Evolutionary conservation across 768 basidiomycete species (phyloP), one percentile per base, ranked within the genome.

Genomic region (Macrolepiota albuminosa): DNA sequence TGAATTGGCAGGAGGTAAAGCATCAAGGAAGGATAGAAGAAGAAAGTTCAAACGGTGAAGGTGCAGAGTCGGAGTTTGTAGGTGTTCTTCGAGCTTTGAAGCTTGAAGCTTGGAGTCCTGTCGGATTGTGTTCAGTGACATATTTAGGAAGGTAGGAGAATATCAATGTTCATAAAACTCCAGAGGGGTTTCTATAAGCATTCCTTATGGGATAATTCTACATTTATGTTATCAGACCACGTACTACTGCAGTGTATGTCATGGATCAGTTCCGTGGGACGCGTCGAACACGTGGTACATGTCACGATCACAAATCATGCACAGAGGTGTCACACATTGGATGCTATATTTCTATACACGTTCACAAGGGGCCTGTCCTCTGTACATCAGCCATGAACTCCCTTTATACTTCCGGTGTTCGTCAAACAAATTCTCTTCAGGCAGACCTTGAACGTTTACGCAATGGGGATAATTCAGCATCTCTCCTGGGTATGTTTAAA

Each of bases 331-430:
- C 53, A 29, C 53, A 18, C 8, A 31, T 26, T 39, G 18, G 40
- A 13, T 10, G 37, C 13, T 26, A 37, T 10, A 3, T 21, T 11
- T 11, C n/a, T 31, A 49, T 21, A 51, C 50, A 37, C 57, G 53
- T 40, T 47, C 40, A 51, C 63, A 54, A 59, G 55, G 48, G 60
- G 58, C 34, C 52, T 60, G 63, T 56, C 45, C 33, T 34, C 60
- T 24, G 11, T 45, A 33, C 60, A 45, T 37, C 51, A 55, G 62
- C 70, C 42, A 98, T 98, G 95, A 96, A 98, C 75, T 95, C 93
- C 39, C 81, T 98, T 16, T 98, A 97, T 76, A 94, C 93, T 0
- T 88, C 91, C 43, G 95, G 94, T 3, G 89, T 96, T 21, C 84
- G 95, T 39, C 95, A 98, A 73, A 93, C 93, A 34, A 88, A 86